Percentiles rank a stretch among this genome's conserved stretches.
Conservation (phyloP, 108 stramenopile species). For the Nitzschia sp. region DNA sequence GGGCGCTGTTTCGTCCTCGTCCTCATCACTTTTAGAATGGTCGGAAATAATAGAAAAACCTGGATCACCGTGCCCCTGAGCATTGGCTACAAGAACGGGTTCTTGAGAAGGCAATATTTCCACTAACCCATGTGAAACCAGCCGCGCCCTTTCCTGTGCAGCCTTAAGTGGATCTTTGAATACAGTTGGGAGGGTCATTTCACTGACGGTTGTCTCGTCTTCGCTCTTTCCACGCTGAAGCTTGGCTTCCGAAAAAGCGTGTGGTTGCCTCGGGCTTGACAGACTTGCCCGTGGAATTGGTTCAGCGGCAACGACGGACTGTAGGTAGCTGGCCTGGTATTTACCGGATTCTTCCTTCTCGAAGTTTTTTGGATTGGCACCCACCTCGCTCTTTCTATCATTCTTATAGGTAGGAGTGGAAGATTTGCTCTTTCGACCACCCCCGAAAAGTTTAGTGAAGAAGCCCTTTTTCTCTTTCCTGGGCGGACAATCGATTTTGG, state of each 20-base stretch:
- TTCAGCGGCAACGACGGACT: neutral
- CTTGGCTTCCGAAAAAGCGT: neutral
- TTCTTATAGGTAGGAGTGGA: neutral
- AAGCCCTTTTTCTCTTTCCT: slow-evolving; percentile 34
- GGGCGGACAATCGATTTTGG: neutral
- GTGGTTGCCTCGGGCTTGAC: neutral
- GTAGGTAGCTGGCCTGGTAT: neutral
- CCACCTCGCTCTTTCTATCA: neutral
- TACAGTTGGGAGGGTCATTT: slow-evolving; percentile 15
- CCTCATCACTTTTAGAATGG: too few relatives aligned
- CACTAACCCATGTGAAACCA: neutral
- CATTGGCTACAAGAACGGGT: too few relatives aligned
- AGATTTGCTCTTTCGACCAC: slow-evolving; percentile 26
- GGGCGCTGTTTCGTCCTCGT: too few relatives aligned
- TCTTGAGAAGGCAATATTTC: too few relatives aligned
- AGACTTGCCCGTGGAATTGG: neutral
- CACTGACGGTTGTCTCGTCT: slow-evolving; percentile 24
- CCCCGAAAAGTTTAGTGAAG: slow-evolving; percentile 31
- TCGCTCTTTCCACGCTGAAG: neutral
- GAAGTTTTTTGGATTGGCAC: neutral
- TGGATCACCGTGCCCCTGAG: too few relatives aligned
- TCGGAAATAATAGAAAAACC: too few relatives aligned
- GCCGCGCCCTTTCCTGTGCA: neutral
- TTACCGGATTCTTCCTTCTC: neutral
- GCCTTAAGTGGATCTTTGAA: slow-evolving; percentile 5